These are phyloP conservation scores for Martensiomyces pterosporus DNA, from an alignment of 192 early-diverging fungal species.

Conservation along the genomic window DNA sequence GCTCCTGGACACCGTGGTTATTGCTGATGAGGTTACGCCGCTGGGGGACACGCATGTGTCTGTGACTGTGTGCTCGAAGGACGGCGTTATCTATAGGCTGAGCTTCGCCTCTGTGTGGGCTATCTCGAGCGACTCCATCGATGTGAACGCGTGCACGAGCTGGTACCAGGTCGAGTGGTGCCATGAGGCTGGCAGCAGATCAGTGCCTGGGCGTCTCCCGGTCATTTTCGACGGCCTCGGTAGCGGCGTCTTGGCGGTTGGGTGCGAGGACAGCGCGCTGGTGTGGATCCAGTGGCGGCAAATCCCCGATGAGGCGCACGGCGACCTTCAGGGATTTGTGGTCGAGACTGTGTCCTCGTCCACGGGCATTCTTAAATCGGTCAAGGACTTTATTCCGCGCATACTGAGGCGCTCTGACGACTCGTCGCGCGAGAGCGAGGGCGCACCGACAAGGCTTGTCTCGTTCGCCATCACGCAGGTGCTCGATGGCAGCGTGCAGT, in stretches of 20 bases:
- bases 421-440: conserved; percentile 6
- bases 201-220: conserved; percentile 6
- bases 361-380: conserved; percentile 27
- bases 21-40: conserved; percentile 15
- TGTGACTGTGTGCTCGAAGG: conserved; percentile 19
- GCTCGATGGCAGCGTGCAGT: conserved; percentile 25
- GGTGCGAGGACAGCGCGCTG: conserved; percentile 27
- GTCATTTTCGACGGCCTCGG: conserved; percentile 22
- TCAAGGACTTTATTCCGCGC: conserved; percentile 35
- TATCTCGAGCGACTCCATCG: conserved; percentile 22
- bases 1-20: conserved; percentile 18
- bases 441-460: conserved; percentile 2
- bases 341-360: conserved; percentile 24
- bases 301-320: conserved; percentile 6
- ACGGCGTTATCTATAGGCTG: conserved; percentile 35
- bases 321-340: conserved; percentile 20
- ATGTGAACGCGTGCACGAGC: conserved; percentile 27
- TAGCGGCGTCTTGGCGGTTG: conserved; percentile 8
- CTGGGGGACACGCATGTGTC: conserved; percentile 15
- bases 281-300: conserved; percentile 37
- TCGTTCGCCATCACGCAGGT: conserved; percentile 33
- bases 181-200: conserved; percentile 8
- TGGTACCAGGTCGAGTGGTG: conserved; percentile 43
- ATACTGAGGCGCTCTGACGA: conserved; percentile 29
- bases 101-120: conserved; percentile 34